phyloP scores from a whole-genome alignment of 768 basidiomycete species.

The Inosperma sp. region DNA sequence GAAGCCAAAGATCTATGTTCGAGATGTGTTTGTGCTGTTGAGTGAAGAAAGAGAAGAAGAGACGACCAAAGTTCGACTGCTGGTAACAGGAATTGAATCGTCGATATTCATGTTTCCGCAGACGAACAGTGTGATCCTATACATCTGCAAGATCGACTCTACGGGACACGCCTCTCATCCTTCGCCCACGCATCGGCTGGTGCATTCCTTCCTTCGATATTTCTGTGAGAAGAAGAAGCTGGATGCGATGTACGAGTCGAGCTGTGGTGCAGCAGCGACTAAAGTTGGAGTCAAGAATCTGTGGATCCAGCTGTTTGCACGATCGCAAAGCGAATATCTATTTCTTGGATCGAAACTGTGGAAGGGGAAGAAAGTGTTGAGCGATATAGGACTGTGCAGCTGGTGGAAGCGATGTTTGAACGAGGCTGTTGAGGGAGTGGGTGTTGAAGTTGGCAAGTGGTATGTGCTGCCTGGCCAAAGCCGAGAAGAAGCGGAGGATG shows the following conservation, averaged over 20 bases:
- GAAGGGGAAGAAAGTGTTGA: conserved; percentile 63
- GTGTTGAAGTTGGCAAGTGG: conserved; percentile 33
- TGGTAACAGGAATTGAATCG: conserved; percentile 77
- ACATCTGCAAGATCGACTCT: conserved; percentile 92
- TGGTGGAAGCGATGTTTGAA: conserved; percentile 79
- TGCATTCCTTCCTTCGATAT: conserved; percentile 58
- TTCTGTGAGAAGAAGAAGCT: conserved; percentile 62
- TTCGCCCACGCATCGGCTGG: conserved; percentile 66
- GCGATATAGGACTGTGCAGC: conserved; percentile 73
- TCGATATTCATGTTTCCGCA: conserved; percentile 68
- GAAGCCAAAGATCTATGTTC: conserved; percentile 75
- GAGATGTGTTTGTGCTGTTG: conserved; percentile 39
- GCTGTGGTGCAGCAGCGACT: too few relatives aligned
- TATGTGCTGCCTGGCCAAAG: conserved; percentile 70
- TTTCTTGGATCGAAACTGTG: conserved; percentile 84
- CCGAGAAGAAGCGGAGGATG: conserved; percentile 60
- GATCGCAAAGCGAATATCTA: conserved; percentile 87
- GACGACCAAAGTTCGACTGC: conserved; percentile 55
- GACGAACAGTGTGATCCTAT: conserved; percentile 68
- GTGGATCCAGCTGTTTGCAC: conserved; percentile 87
- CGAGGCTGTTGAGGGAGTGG: conserved; percentile 5
- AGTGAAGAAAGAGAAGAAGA: not conserved
- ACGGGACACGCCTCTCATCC: conserved; percentile 69
- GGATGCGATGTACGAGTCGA: conserved; percentile 50
- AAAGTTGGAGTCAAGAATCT: conserved; percentile 40